Evolutionary conservation across 2,329 filamentous ascomycete genomes (phyloP).

Genomic region (Stemphylium beticola): DNA sequence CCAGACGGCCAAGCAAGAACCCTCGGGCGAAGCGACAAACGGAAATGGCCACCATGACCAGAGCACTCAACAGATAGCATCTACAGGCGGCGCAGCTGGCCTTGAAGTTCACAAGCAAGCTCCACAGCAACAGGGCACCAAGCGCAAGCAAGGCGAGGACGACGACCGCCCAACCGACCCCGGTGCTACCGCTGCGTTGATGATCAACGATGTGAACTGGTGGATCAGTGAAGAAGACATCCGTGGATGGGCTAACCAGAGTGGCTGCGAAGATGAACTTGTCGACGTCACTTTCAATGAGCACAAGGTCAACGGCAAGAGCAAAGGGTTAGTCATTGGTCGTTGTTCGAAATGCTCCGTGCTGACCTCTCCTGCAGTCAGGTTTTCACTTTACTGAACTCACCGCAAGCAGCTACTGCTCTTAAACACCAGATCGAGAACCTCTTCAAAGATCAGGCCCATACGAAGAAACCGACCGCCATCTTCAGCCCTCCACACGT

Average conservation of each 20-base stretch:
- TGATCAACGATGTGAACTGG: constrained; percentile 92
- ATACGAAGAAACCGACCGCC: constrained; percentile 70
- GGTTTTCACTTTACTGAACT: constrained; percentile 84
- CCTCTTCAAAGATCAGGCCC: constrained; percentile 62
- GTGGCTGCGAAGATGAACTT: constrained; percentile 81
- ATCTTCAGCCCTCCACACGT: constrained; percentile 76
- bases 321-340: constrained; percentile 76
- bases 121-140: constrained; percentile 62
- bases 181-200: constrained; percentile 71
- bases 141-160: constrained; percentile 64
- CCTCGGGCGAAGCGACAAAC: constrained; percentile 28
- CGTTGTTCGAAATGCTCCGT: not conserved
- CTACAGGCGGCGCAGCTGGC: constrained; percentile 49
- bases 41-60: constrained; percentile 33
- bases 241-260: constrained; percentile 81
- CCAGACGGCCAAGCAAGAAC: constrained; percentile 28
- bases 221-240: constrained; percentile 93
- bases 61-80: constrained; percentile 52
- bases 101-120: constrained; percentile 51
- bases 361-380: constrained; percentile 54
- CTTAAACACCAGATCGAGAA: constrained; percentile 81
- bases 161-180: constrained; percentile 63
- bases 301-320: constrained; percentile 98
- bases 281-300: constrained; percentile 97
- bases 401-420: constrained; percentile 83